Evolutionary conservation across 371 early-diverging fungal genomes (phyloP).

Genomic region (Furculomyces boomerangus): DNA sequence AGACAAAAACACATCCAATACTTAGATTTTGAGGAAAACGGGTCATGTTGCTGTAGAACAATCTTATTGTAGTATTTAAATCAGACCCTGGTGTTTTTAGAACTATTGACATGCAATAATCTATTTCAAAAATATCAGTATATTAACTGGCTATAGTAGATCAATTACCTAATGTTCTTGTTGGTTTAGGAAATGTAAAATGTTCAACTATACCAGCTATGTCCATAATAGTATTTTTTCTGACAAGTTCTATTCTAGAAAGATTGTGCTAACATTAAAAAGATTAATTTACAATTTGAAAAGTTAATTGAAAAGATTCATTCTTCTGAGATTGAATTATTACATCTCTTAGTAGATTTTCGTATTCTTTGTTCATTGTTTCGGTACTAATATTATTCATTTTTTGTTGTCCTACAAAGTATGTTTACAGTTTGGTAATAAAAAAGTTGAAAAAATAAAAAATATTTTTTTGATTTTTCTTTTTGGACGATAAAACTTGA

Average conservation of each 20-base stretch:
- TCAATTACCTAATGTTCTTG: not conserved
- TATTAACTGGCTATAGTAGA: not conserved
- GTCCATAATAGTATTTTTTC: not conserved
- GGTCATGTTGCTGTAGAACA: not conserved
- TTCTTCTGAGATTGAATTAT: too few relatives aligned
- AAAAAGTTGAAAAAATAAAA: too few relatives aligned
- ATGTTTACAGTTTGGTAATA: too few relatives aligned
- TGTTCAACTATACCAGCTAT: not conserved
- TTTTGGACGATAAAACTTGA: too few relatives aligned
- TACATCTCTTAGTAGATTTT: too few relatives aligned
- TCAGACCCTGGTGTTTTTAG: not conserved
- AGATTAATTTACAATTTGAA: too few relatives aligned
- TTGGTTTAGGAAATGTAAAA: not conserved
- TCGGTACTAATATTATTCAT: too few relatives aligned
- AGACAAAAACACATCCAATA: not conserved
- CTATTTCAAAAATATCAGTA: not conserved
- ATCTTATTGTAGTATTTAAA: not conserved
- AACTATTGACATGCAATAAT: constrained; percentile 1
- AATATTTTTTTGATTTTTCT: too few relatives aligned
- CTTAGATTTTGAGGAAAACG: not conserved
- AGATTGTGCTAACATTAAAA: too few relatives aligned
- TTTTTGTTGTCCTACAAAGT: too few relatives aligned
- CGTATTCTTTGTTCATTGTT: too few relatives aligned
- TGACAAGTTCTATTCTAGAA: not conserved
- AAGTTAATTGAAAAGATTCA: too few relatives aligned